phyloP scores from a whole-genome alignment of 2,329 filamentous ascomycete genomes.

The Macrophomina tecta region DNA sequence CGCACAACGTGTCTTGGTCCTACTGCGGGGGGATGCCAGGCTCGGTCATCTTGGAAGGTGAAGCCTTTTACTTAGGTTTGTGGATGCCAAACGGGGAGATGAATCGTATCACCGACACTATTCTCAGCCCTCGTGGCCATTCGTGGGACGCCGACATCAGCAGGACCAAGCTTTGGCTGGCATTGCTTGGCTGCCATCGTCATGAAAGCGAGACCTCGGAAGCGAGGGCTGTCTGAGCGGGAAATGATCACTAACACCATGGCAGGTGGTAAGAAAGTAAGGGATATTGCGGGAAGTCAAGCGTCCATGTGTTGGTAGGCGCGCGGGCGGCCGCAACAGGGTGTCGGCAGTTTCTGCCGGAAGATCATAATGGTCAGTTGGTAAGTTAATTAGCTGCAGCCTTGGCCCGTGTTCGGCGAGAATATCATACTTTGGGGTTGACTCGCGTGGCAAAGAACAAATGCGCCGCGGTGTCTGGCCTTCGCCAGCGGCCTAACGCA shows the following conservation, averaged over 20 bases:
- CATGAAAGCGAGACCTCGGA: too few relatives aligned
- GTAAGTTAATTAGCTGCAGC: neutral
- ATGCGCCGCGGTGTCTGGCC: neutral
- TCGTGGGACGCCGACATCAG: neutral
- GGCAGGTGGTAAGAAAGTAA: neutral
- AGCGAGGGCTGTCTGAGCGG: too few relatives aligned
- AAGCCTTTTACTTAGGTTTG: neutral
- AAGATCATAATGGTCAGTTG: neutral
- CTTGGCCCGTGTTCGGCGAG: neutral
- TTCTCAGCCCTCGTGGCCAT: neutral
- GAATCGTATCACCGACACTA: neutral
- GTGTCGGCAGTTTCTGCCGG: neutral
- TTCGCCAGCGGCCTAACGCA: neutral
- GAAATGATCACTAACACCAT: too few relatives aligned
- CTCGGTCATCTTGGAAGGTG: neutral
- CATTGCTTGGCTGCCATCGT: neutral
- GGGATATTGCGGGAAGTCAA: conserved; percentile 4
- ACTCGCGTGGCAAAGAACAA: neutral
- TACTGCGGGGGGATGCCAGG: neutral
- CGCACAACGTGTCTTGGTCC: neutral
- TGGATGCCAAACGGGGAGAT: neutral
- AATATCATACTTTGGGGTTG: neutral
- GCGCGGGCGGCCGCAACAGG: neutral
- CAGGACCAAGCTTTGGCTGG: neutral
- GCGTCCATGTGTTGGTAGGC: neutral